phyloP scores from a whole-genome alignment of 805 yeast species.

The Schizosaccharomyces osmophilus region DNA sequence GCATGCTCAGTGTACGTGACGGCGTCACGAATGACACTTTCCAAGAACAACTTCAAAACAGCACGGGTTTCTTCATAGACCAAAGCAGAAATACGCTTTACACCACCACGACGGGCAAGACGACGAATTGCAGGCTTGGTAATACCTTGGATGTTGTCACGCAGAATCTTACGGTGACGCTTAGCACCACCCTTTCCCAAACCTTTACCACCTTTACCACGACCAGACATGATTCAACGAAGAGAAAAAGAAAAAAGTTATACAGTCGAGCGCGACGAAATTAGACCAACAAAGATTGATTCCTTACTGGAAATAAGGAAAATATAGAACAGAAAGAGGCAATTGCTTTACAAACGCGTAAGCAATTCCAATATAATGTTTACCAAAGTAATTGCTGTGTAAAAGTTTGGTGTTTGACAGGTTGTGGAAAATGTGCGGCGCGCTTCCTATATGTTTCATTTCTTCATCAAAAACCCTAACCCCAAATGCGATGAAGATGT shows the following conservation, averaged over 20 bases:
- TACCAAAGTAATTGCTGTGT: too few relatives aligned
- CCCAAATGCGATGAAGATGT: neutral
- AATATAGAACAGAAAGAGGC: too few relatives aligned
- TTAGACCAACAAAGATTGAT: neutral
- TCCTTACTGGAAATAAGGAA: too few relatives aligned
- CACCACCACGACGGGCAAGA: constrained; percentile 99
- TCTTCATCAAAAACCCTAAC: neutral
- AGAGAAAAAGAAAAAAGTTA: neutral
- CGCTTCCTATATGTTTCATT: neutral
- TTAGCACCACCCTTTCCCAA: constrained; percentile 99
- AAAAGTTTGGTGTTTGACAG: too few relatives aligned
- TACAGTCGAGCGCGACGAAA: neutral
- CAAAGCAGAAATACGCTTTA: constrained; percentile 96
- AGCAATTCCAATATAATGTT: too few relatives aligned
- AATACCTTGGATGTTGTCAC: constrained; percentile 99
- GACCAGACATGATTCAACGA: constrained; percentile 52
- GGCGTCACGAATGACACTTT: constrained; percentile 94
- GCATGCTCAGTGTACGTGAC: constrained; percentile 99
- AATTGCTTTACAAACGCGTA: too few relatives aligned
- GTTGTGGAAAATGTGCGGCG: neutral
- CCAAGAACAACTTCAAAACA: constrained; percentile 85
- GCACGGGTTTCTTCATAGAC: constrained; percentile 98
- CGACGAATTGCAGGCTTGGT: constrained; percentile 99
- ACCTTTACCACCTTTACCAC: constrained; percentile 99
- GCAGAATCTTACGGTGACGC: constrained; percentile 97